Conservation (phyloP, 805 yeast genomes). For the Ogataea henricii region DNA sequence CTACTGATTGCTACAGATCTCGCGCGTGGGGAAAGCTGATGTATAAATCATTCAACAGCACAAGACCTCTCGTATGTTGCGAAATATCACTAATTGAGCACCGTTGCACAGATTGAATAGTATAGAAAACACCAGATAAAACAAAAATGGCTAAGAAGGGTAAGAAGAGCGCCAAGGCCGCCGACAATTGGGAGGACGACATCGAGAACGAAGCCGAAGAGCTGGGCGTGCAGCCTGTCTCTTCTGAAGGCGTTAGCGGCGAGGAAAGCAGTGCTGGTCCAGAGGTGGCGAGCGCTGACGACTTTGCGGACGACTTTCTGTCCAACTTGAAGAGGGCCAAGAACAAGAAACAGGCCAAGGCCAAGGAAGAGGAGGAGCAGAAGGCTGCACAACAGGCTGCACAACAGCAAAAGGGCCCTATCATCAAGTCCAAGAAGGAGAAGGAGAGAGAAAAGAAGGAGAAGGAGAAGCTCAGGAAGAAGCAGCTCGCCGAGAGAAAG, state of each 20-base stretch:
- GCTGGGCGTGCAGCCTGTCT: constrained; percentile 42
- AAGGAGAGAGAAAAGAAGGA: constrained; percentile 94
- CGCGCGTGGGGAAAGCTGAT: constrained; percentile 13
- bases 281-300: constrained; percentile 38
- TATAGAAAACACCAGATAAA: constrained; percentile 5
- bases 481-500: constrained; percentile 84
- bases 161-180: constrained; percentile 67
- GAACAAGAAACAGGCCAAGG: constrained; percentile 71
- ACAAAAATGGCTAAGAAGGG: constrained; percentile 54
- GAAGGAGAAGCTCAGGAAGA: constrained; percentile 92
- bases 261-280: constrained; percentile 10
- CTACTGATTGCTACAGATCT: neutral
- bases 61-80: constrained; percentile 19
- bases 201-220: constrained; percentile 61
- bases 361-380: constrained; percentile 58
- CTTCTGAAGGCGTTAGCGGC: constrained; percentile 5
- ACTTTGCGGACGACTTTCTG: constrained; percentile 69
- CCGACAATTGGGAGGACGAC: constrained; percentile 81
- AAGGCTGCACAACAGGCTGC: constrained; percentile 33
- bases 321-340: constrained; percentile 79
- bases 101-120: constrained; percentile 12
- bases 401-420: constrained; percentile 49
- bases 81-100: constrained; percentile 12
- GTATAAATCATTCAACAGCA: constrained; percentile 11
- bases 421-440: constrained; percentile 68